phyloP scores from a whole-genome alignment of 2,329 filamentous ascomycete genomes.

The Colletotrichum sp. region DNA sequence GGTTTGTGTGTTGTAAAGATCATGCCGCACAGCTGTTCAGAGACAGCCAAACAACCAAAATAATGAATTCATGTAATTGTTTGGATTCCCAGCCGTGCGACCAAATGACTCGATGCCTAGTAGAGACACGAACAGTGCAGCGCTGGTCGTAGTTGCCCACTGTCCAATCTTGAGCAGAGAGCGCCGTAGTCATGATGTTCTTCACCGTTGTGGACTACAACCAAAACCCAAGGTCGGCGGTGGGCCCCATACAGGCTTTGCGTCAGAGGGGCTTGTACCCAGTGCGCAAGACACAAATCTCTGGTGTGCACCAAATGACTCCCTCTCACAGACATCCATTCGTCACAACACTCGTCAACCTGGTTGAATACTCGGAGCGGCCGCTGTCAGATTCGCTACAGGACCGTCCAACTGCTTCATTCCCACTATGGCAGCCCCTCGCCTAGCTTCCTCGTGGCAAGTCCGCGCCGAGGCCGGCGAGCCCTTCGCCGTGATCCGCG shows the following conservation, averaged over 20 bases:
- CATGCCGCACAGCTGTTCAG: not conserved
- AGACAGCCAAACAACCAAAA: not conserved
- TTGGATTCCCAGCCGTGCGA: not conserved
- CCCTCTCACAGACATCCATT: not conserved
- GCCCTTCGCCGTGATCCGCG: slow-evolving; percentile 58
- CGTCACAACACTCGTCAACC: not conserved
- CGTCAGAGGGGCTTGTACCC: not conserved
- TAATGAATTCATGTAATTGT: not conserved
- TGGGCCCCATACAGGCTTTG: not conserved
- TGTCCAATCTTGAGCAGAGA: not conserved
- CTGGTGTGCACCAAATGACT: not conserved
- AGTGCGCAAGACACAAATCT: not conserved
- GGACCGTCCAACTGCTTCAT: not conserved
- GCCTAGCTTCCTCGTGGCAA: slow-evolving; percentile 31
- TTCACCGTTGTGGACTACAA: not conserved
- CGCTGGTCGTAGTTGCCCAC: not conserved
- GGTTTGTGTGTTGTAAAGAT: not conserved
- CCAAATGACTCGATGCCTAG: not conserved
- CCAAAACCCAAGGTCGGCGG: not conserved
- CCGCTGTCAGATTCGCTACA: not conserved
- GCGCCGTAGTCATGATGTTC: not conserved
- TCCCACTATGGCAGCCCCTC: not conserved
- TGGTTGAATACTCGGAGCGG: not conserved
- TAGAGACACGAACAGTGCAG: not conserved
- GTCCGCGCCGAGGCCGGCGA: slow-evolving; percentile 45